Conservation (phyloP, 441 rosid species). For the Biscutella laevigata region DNA sequence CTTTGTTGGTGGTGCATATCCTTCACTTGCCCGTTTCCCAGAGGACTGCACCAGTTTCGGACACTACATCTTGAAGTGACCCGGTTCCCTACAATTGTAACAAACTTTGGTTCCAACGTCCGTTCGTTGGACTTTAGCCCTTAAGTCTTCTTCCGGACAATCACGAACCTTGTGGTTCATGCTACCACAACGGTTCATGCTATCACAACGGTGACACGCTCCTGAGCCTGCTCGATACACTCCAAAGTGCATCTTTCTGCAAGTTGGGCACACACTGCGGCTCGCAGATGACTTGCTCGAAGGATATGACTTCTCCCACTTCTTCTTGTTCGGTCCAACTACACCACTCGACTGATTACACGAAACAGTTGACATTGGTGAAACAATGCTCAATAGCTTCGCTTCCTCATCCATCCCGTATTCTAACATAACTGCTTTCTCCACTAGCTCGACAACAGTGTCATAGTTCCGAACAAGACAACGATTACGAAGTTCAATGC, state of each 20-base stretch:
- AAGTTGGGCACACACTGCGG: neutral
- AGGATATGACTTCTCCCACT: fast-evolving
- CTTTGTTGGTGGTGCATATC: neutral
- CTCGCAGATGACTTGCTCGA: neutral
- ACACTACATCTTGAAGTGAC: neutral
- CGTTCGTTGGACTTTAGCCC: too few species aligned
- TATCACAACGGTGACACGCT: neutral
- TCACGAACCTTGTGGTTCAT: neutral
- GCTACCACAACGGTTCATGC: too few species aligned
- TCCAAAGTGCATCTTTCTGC: neutral
- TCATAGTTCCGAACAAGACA: neutral
- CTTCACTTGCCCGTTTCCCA: neutral
- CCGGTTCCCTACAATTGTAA: neutral
- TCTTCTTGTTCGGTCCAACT: too few species aligned
- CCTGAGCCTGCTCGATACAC: too few species aligned
- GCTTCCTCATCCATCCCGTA: neutral
- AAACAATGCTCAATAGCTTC: too few species aligned
- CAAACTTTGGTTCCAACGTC: too few species aligned
- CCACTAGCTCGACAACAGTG: neutral
- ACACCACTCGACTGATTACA: too few species aligned
- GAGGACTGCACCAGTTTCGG: neutral
- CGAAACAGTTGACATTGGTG: too few species aligned
- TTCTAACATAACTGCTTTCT: neutral
- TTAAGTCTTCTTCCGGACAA: too few species aligned
- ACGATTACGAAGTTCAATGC: neutral